phyloP scores from a whole-genome alignment of 1,139 yeast species.

The Suzukiozyma palmioleophila region DNA sequence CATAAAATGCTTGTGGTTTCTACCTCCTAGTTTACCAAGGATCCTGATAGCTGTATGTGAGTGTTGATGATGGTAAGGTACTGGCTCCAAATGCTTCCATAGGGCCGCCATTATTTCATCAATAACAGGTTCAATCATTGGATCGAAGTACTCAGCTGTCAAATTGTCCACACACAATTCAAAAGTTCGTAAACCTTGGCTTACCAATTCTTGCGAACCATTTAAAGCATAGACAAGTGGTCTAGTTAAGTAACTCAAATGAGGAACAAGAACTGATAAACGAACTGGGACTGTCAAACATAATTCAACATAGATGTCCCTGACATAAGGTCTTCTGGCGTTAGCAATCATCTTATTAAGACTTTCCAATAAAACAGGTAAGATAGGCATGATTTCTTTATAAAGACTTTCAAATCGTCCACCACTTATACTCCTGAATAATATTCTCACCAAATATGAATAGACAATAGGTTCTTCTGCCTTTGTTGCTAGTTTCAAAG shows the following conservation, averaged over 20 bases:
- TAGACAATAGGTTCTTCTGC: slow-evolving; percentile 91
- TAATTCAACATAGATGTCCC: slow-evolving; percentile 90
- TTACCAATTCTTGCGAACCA: slow-evolving; percentile 86
- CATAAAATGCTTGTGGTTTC: slow-evolving; percentile 80
- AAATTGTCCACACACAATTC: slow-evolving; percentile 96
- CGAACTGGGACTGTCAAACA: slow-evolving; percentile 96
- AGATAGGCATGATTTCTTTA: slow-evolving; percentile 85
- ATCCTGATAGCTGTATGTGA: slow-evolving; percentile 93
- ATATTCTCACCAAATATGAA: slow-evolving; percentile 79
- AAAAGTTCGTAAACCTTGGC: slow-evolving; percentile 89
- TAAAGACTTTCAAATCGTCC: slow-evolving; percentile 90
- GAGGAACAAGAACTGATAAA: slow-evolving; percentile 89
- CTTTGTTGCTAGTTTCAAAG: slow-evolving; percentile 76
- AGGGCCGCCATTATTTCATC: slow-evolving; percentile 91
- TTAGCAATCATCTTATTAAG: slow-evolving; percentile 78
- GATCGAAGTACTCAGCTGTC: slow-evolving; percentile 95
- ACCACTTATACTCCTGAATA: slow-evolving; percentile 93
- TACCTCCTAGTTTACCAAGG: slow-evolving; percentile 92
- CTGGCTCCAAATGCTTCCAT: slow-evolving; percentile 87
- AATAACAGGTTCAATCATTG: slow-evolving; percentile 91
- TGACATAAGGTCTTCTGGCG: slow-evolving; percentile 83
- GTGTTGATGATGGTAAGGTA: slow-evolving; percentile 90
- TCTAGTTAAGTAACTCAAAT: slow-evolving; percentile 77
- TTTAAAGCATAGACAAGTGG: slow-evolving; percentile 89
- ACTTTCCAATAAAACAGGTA: slow-evolving; percentile 82